These are phyloP conservation scores for Begonia peltatifolia DNA, from an alignment of 306 rosid species.

Conservation along the genomic window DNA sequence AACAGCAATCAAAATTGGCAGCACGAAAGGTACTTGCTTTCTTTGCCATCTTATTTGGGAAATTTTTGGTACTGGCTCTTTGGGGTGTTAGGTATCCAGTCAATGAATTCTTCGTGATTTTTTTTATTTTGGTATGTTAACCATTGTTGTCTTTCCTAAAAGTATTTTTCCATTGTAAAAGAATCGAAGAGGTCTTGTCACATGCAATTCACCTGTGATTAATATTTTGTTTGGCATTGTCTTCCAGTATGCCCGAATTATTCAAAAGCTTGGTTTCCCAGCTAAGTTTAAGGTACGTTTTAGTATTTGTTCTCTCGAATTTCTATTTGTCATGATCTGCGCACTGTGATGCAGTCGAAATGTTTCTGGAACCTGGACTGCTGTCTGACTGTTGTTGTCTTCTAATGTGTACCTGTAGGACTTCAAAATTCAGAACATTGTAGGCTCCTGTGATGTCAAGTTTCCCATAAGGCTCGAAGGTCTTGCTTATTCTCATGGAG, in stretches of 20 bases:
- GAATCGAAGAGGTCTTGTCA: too few relatives aligned
- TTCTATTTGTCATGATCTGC: too few relatives aligned
- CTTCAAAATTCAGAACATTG: slow-evolving; percentile 89
- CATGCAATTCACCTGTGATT: too few relatives aligned
- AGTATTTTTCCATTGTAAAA: too few relatives aligned
- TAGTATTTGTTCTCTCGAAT: neutral
- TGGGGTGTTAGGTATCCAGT: too few relatives aligned
- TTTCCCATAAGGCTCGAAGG: slow-evolving; percentile 92
- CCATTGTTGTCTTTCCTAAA: too few relatives aligned
- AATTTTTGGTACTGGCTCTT: too few relatives aligned
- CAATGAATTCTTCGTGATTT: too few relatives aligned
- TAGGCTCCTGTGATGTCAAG: slow-evolving; percentile 87
- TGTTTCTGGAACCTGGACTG: too few relatives aligned
- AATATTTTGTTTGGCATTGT: slow-evolving; percentile 8
- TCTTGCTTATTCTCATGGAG: slow-evolving; percentile 78
- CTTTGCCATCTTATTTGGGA: neutral
- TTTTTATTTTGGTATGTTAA: too few relatives aligned
- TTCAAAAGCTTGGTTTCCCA: slow-evolving; percentile 80
- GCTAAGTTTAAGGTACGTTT: slow-evolving; percentile 73
- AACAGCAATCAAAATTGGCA: slow-evolving; percentile 78
- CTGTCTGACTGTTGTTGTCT: neutral
- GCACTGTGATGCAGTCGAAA: too few relatives aligned
- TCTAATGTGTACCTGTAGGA: slow-evolving; percentile 20
- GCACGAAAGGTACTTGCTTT: slow-evolving; percentile 62
- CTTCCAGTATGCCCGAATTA: slow-evolving; percentile 79